Percentiles rank a stretch among this genome's conserved stretches.
phyloP scores from a whole-genome alignment of 2,329 filamentous ascomycete species.

The Zopfia rhizophila region DNA sequence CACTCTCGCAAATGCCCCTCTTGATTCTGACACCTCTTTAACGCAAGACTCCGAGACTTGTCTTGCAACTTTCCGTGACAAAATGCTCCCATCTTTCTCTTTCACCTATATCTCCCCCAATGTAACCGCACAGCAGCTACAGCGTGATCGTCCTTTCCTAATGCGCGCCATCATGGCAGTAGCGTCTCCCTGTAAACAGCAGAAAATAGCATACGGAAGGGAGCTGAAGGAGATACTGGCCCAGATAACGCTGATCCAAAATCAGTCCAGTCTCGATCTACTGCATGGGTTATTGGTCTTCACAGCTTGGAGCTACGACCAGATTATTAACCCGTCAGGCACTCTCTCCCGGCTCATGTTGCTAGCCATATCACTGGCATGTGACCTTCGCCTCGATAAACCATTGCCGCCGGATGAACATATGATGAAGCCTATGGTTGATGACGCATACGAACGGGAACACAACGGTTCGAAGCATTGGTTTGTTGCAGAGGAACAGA shows the following conservation, averaged over 20 bases:
- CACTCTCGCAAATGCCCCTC: too few relatives aligned
- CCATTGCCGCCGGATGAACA: slow-evolving; percentile 15
- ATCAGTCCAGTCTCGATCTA: slow-evolving; percentile 34
- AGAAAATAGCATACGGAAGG: slow-evolving; percentile 24
- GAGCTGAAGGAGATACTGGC: slow-evolving; percentile 28
- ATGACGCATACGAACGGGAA: slow-evolving; percentile 9
- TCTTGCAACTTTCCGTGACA: slow-evolving; percentile 26
- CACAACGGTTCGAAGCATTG: slow-evolving; percentile 19
- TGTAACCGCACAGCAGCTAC: slow-evolving; percentile 17
- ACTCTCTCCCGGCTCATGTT: slow-evolving; percentile 30
- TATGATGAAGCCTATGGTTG: slow-evolving; percentile 6
- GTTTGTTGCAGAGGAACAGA: slow-evolving; percentile 48
- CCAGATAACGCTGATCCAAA: slow-evolving; percentile 31
- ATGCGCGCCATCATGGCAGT: slow-evolving; percentile 32
- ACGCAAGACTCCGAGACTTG: too few relatives aligned
- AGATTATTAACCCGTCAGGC: slow-evolving; percentile 3
- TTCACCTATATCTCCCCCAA: slow-evolving; percentile 20
- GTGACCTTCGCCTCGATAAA: slow-evolving; percentile 34
- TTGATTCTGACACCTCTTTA: too few relatives aligned
- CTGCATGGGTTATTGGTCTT: slow-evolving; percentile 32
- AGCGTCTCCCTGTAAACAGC: slow-evolving; percentile 24
- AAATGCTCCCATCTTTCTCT: slow-evolving; percentile 24
- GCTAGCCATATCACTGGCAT: slow-evolving; percentile 28
- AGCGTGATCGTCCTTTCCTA: slow-evolving; percentile 21
- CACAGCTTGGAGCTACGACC: slow-evolving; percentile 24